phyloP scores from a whole-genome alignment of 164 flowering plant genomes.

The Magnolia kwangsiensis region DNA sequence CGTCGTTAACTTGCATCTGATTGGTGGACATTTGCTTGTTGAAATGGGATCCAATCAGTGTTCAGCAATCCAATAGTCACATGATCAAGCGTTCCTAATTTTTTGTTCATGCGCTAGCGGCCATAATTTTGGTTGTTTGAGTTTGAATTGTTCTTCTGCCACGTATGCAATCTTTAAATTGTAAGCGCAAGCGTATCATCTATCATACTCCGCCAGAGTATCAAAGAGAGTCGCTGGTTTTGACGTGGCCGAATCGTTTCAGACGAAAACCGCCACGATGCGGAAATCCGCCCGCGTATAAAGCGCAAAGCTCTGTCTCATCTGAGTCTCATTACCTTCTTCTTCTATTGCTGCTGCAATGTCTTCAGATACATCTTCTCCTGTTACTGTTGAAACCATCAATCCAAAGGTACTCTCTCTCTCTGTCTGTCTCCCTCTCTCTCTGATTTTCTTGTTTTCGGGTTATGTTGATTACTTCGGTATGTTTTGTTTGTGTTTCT shows the following conservation, averaged over 20 bases:
- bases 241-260: too few species aligned
- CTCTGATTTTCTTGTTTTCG: neutral
- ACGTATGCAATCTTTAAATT: too few species aligned
- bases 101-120: too few species aligned
- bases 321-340: conserved; percentile 8
- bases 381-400: conserved; percentile 45
- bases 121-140: too few species aligned
- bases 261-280: neutral
- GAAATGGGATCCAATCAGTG: too few species aligned
- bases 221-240: neutral
- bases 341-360: conserved; percentile 20
- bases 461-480: neutral
- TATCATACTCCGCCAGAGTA: neutral
- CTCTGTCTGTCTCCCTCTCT: neutral
- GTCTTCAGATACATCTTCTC: conserved; percentile 21
- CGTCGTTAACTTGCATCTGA: too few species aligned
- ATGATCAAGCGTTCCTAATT: too few species aligned
- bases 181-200: too few species aligned
- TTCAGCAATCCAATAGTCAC: too few species aligned
- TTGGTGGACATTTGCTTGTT: too few species aligned
- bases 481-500: neutral
- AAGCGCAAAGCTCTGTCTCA: neutral
- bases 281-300: neutral
- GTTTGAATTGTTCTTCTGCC: too few species aligned
- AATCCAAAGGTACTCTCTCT: conserved; percentile 57